Conservation (phyloP, 2,329 filamentous ascomycete species). For the Fonsecaea pedrosoi region DNA sequence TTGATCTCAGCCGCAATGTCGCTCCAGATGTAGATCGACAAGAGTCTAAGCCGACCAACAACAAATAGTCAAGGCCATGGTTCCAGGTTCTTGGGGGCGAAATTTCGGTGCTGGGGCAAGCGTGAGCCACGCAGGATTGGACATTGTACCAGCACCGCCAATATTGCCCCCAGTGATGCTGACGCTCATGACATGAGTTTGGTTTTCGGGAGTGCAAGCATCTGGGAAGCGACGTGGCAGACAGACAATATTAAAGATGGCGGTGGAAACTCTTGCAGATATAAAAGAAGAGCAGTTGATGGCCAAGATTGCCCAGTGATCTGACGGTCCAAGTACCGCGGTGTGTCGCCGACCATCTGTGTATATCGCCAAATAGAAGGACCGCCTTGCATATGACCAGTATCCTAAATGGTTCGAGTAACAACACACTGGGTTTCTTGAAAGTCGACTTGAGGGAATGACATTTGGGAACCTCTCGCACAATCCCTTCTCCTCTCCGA, state of each 20-base stretch:
- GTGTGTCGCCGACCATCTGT: constrained; percentile 1
- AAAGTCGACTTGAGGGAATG: not conserved
- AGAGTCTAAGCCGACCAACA: not conserved
- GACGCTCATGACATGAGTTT: constrained; percentile 9
- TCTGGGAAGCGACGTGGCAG: not conserved
- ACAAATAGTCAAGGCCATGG: not conserved
- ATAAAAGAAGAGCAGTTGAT: not conserved
- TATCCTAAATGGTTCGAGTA: not conserved
- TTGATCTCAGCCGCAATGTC: constrained; percentile 16
- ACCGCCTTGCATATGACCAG: not conserved
- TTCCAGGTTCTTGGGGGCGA: constrained; percentile 1
- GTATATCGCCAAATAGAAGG: not conserved
- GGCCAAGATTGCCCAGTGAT: not conserved
- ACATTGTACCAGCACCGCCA: not conserved
- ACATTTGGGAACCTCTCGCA: not conserved
- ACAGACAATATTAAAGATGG: not conserved
- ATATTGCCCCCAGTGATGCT: constrained; percentile 6
- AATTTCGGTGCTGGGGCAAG: not conserved
- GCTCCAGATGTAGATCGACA: not conserved
- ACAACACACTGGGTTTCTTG: not conserved
- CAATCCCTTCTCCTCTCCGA: not conserved
- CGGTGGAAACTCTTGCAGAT: not conserved
- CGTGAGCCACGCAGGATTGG: not conserved
- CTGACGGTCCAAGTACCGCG: constrained; percentile 3
- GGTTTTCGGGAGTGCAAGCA: not conserved